Evolutionary conservation across 805 yeast genomes (phyloP).

Genomic region (Wickerhamiella galacta): DNA sequence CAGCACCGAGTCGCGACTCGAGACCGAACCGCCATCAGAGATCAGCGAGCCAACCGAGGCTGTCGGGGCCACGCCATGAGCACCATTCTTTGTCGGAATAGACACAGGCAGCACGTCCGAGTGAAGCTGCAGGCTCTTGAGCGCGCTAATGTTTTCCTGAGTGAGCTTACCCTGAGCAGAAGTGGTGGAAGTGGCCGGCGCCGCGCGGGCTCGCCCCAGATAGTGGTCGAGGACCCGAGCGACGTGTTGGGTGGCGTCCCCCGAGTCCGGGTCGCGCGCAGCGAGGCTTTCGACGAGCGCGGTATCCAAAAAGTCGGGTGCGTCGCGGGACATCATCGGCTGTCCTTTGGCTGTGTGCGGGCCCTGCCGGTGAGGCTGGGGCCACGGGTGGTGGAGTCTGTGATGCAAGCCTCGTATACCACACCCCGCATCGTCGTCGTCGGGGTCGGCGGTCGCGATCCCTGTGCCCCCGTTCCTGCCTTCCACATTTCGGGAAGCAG

Average conservation of each 20-base stretch:
- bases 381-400: neutral
- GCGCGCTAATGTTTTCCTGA: neutral
- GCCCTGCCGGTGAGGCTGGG: no score
- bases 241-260: neutral
- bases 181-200: conserved; percentile 1
- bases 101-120: neutral
- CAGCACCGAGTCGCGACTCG: conserved; percentile 3
- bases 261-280: neutral
- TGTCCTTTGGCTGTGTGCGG: no score
- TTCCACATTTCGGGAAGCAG: conserved; percentile 11
- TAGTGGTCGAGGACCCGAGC: conserved; percentile 4
- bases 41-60: conserved; percentile 9
- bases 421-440: conserved; percentile 17
- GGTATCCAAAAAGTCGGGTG: conserved; percentile 9
- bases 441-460: conserved; percentile 14
- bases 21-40: conserved; percentile 1
- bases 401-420: conserved; percentile 16
- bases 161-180: neutral
- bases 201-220: neutral
- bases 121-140: neutral
- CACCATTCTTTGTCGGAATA: no score
- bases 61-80: neutral
- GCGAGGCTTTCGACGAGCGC: conserved; percentile 9
- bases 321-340: conserved; percentile 1
- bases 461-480: conserved; percentile 9